Conservation (phyloP, 2,329 filamentous ascomycete genomes). For the Clonostachys chloroleuca region DNA sequence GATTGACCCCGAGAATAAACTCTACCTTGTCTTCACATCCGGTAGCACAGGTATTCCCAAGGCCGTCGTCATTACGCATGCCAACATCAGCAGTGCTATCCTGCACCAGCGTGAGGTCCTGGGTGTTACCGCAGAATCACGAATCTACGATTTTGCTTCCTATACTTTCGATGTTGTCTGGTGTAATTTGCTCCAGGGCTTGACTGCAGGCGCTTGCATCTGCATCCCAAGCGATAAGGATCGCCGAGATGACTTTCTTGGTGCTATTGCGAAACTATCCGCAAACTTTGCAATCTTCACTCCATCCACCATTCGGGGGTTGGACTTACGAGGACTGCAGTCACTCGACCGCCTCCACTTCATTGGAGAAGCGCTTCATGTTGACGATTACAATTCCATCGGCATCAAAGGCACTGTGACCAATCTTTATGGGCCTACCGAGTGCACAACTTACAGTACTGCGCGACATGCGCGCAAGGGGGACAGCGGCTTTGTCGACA, state of each 20-base stretch:
- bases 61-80: slow-evolving; percentile 3
- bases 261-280: slow-evolving; percentile 4
- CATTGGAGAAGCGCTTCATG: slow-evolving; percentile 12
- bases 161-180: slow-evolving; percentile 6
- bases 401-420: background rate
- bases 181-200: slow-evolving; percentile 1
- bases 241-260: slow-evolving; percentile 1
- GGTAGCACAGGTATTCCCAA: slow-evolving; percentile 4
- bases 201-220: slow-evolving; percentile 5
- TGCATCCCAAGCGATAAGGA: slow-evolving; percentile 7
- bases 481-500: slow-evolving; percentile 1
- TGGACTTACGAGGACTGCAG: slow-evolving; percentile 8
- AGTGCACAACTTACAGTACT: background rate
- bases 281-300: slow-evolving; percentile 5
- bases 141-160: slow-evolving; percentile 2
- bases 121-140: background rate
- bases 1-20: background rate
- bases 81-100: background rate
- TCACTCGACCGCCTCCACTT: slow-evolving; percentile 9
- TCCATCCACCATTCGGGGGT: slow-evolving; percentile 9
- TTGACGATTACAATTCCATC: slow-evolving; percentile 1
- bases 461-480: background rate
- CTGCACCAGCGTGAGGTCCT: background rate
- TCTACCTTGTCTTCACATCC: slow-evolving; percentile 4
- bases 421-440: background rate